Evolutionary conservation across 2,329 filamentous ascomycete species (phyloP), one percentile per base, ranked within the genome.

Genomic region (Paracoccidioides brasiliensis): DNA sequence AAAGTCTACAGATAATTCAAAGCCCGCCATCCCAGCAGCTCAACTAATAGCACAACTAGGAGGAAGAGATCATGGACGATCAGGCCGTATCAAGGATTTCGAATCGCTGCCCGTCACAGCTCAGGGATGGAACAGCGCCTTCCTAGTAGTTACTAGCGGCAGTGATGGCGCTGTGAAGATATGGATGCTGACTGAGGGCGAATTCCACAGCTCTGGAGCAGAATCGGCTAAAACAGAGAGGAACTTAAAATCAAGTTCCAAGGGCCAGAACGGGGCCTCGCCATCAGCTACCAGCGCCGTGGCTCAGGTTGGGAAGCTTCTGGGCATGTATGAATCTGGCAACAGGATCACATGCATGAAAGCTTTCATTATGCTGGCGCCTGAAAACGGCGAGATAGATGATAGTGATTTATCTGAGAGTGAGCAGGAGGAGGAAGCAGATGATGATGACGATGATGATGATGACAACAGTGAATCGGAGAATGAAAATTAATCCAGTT

Each of bases 261-360:
- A 53, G 9, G 61, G 63, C 37, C 45, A 52, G 1, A 52, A 55
- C 22, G 52, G 58, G 14, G 56, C 59, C 10, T 33, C 43, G 10
- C 30, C 49, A n/a, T 55, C 62, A 12, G 5, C 53, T 41, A 55
- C 62, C 15, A 60, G 62, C 32, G 56, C 53, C 14, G 57, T 57
- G 48, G 60, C 55, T 35, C 78, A 81, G 59, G 69, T 87, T 28
- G 90, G 88, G 35, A 78, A 73, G 60, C 67, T 94, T 55, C 68
- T 95, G 46, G 89, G 84, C 14, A 83, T 80, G 37, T 93, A 93
- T 65, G 85, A 90, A 70, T 95, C 90, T 28, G 83, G 85, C 48
- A 90, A 91, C 68, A 78, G 93, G 56, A 90, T 97, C 62, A 97
- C 90, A 41, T 97, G 93, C 68, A 67, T 97, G 64, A 83, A 82